Base-by-base conservation (phyloP, 169 alveolate species). In the Eimeria necatrix region DNA sequence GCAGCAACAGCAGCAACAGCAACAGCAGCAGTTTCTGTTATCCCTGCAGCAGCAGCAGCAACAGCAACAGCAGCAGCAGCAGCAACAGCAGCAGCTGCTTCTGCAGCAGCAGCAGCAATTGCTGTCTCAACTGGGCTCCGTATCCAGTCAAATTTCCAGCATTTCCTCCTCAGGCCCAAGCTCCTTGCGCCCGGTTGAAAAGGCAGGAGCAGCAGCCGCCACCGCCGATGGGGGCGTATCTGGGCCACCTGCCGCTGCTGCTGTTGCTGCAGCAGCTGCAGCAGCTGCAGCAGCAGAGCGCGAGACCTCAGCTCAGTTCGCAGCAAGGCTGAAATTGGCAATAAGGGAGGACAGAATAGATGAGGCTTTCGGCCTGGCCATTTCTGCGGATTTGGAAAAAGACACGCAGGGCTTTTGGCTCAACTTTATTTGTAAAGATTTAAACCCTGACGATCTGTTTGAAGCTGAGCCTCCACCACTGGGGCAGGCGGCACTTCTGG, bases 31-130 rank as follows among this genome's bases (percentile, higher is more conserved):
- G 68, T 10, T 14, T 10, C 68, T 10, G 22, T 18, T 10, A 0
- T 18, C 68, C 20, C 68, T 18, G 68, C 12, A 18, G 68, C 68
- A 14, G 87, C 87, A 76, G 87, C 87, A 48, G 61, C 87, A 76
- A 60, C 59, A 76, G 87, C 87, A 46, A 60, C 61, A 46, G 61
- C 59, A 46, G 87, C 87, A 46, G 87, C 87, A 76, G 87, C 61
- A 46, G 64, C 61, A 16, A 60, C 64, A 76, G 87, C 59, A 18
- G 87, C 59, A 48, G 22, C 61, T 16, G 18, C 56, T 14, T 18
- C 87, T 76, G 59, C 49, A 18, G 49, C 83, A 26, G 83, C 53
- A 71, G 51, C 83, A 71, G 83, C 73, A 61, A 16, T n/a, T 61
- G 73, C 16, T 61, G 73, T 6, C 16, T n/a, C 73, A 61, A 9